Evolutionary conservation across 2,329 filamentous ascomycete species (phyloP).

Genomic region (Gaeumannomyces tritici): DNA sequence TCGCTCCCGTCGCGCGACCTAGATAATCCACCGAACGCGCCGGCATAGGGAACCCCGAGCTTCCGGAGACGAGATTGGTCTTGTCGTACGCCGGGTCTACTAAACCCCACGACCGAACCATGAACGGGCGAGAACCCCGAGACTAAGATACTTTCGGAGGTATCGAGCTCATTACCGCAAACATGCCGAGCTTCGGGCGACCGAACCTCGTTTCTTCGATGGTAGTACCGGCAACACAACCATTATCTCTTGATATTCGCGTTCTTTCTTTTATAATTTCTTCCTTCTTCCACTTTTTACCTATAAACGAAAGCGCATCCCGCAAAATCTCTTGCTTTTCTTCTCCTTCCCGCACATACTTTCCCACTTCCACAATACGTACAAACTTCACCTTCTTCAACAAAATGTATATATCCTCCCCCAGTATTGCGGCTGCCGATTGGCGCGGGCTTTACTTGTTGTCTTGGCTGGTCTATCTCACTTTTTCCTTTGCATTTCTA

Average conservation of each 20-base stretch:
- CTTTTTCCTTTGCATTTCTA: slow-evolving; percentile 1
- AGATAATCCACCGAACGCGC: neutral
- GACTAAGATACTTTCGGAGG: too few relatives aligned
- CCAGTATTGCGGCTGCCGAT: neutral
- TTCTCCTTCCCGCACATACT: neutral
- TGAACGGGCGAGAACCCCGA: too few relatives aligned
- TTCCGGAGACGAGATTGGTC: too few relatives aligned
- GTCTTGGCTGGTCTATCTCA: neutral
- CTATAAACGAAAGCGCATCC: neutral
- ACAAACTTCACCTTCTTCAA: neutral
- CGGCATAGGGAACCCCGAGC: neutral
- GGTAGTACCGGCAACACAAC: neutral
- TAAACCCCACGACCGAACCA: too few relatives aligned
- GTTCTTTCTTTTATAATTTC: neutral
- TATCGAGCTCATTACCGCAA: too few relatives aligned
- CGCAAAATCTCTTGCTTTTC: neutral
- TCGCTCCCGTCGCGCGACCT: slow-evolving; percentile 24
- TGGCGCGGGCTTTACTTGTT: neutral
- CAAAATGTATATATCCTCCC: neutral
- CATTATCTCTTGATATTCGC: neutral
- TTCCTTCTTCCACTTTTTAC: neutral
- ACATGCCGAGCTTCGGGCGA: too few relatives aligned
- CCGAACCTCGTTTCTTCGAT: neutral
- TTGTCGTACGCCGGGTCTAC: too few relatives aligned
- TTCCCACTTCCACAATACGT: neutral